Conservation (phyloP, 2,329 filamentous ascomycete species). For the Microthyrium microscopicum region DNA sequence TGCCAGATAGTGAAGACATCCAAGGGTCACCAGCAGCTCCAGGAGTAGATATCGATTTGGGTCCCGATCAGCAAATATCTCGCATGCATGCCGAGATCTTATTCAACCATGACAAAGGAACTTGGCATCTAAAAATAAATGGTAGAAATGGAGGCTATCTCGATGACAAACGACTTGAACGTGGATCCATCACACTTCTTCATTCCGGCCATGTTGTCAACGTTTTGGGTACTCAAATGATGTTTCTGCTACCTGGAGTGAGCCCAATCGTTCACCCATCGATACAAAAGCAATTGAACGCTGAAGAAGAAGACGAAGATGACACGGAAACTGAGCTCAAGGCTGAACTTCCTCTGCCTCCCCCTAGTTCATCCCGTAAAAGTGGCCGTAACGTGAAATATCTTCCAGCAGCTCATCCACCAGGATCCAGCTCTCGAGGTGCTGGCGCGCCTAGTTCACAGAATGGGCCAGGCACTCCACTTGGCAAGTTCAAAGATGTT, state of each 20-base stretch:
- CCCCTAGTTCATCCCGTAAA: constrained; percentile 1
- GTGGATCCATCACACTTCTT: constrained; percentile 48
- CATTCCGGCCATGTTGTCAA: constrained; percentile 83
- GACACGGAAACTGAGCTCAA: constrained; percentile 23
- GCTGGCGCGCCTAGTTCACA: constrained; percentile 13
- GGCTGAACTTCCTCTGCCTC: neutral
- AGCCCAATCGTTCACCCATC: constrained; percentile 50
- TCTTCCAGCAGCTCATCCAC: no score
- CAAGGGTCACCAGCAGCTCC: constrained; percentile 13
- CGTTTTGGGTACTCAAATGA: constrained; percentile 90
- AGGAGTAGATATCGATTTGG: constrained; percentile 65
- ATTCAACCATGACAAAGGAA: constrained; percentile 29
- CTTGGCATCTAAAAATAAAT: constrained; percentile 75
- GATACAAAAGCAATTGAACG: constrained; percentile 42
- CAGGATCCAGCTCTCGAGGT: constrained; percentile 9
- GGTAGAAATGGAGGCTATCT: constrained; percentile 84
- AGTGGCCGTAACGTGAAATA: no score
- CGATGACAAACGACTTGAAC: constrained; percentile 55
- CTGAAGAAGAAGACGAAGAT: constrained; percentile 15
- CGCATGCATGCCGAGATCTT: constrained; percentile 32
- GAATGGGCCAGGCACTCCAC: constrained; percentile 17
- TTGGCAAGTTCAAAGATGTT: constrained; percentile 14
- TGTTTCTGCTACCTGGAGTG: constrained; percentile 83
- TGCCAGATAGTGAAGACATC: constrained; percentile 9
- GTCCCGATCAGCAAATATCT: constrained; percentile 33